Base-by-base conservation (phyloP, 768 basidiomycete genomes). In the Agaricus sinodeliciosus region DNA sequence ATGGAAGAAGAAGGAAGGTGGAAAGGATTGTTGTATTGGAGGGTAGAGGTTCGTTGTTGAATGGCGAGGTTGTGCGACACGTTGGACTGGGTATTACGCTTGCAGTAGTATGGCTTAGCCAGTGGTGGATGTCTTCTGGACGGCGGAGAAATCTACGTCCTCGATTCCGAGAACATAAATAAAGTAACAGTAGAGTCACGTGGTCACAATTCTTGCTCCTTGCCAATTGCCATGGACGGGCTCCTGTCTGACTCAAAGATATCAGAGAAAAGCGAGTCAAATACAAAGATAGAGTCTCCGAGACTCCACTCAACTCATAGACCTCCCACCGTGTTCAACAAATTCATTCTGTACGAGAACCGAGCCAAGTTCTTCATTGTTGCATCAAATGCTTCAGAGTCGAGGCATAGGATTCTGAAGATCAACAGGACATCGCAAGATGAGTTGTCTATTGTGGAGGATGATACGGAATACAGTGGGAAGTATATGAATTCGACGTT, bases 311-410 rank as follows among this genome's bases (percentile, higher is more conserved):
- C 45, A 41, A 18, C 26, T 31, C 15, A 26, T 25, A 40, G 42
- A 22, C 28, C 15, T 7, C 49, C 49, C 26, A 48, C 71, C 18
- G 72, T 75, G 0, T 79, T 76, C 66, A 94, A 93, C 72, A 91
- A 91, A 64, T 94, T 91, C 72, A 86, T 92, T 28, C 72, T 98
- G 3, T 97, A 96, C 67, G 95, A 99, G 72, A 97, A 92, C 61
- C 82, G 84, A 51, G 77, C 85, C 19, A 85, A 91, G 15, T 93
- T 95, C 76, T 97, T 84, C 71, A 81, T 99, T 49, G 83, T 97
- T 55, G 94, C 90, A 2, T 94, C 90, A 39, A 93, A 93, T 69
- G 80, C 90, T 0, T 82, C 88, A 15, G 90, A 91, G 55, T 87
- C 90, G 0, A 80, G 88, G 1, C 94, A 96, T 63, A 81, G 90